Conservation (phyloP, 805 yeast genomes). For the Isabelozyma heimii region DNA sequence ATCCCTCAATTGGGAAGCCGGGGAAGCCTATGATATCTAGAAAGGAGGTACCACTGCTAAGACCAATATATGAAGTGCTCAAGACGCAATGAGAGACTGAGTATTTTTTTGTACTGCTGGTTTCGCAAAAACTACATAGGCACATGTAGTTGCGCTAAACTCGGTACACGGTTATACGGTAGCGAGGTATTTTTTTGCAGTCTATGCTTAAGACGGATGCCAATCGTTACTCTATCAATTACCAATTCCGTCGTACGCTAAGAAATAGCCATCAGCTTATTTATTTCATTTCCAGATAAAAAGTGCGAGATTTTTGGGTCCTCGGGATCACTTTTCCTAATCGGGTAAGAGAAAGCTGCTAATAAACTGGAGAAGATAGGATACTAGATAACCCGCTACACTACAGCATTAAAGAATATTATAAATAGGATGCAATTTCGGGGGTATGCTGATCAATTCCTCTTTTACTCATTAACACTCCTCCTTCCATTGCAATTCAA, state of each 20-base stretch:
- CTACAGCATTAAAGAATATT: background rate
- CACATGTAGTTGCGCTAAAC: too few relatives aligned
- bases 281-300: background rate
- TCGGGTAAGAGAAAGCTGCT: conserved; percentile 1
- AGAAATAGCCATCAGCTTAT: background rate
- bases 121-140: too few relatives aligned
- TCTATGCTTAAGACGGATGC: background rate
- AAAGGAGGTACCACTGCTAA: too few relatives aligned
- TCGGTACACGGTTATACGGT: too few relatives aligned
- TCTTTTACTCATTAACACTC: background rate
- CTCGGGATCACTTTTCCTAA: conserved; percentile 3
- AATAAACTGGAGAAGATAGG: background rate
- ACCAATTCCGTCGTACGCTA: background rate
- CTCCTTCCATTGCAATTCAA: background rate
- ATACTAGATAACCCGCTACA: background rate
- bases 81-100: too few relatives aligned
- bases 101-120: too few relatives aligned
- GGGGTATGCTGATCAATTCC: background rate
- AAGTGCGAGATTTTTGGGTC: background rate
- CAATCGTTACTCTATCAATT: background rate
- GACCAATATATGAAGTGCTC: too few relatives aligned
- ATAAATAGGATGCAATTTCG: background rate
- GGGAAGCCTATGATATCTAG: too few relatives aligned
- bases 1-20: too few relatives aligned
- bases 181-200: conserved; percentile 5